Conservation (phyloP, 23 red algal species). For the Chondrus crispus region DNA sequence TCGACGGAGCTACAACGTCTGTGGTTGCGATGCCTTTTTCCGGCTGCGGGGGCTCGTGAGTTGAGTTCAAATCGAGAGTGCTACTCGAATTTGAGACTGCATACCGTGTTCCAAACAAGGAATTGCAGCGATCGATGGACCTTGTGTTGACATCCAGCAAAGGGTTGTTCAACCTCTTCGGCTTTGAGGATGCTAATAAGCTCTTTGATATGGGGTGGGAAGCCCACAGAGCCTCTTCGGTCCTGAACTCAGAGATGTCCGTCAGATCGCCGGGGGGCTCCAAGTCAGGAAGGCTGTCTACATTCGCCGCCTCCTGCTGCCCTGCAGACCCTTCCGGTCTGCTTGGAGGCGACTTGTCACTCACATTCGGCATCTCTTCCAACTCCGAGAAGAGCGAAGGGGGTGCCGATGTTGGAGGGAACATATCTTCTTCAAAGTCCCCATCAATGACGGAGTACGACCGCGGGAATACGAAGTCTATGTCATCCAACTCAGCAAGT, state of each 20-base stretch:
- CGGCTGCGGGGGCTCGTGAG: not conserved
- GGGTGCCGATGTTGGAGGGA: not conserved
- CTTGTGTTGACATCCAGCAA: not conserved
- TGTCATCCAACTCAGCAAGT: not conserved
- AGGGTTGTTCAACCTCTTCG: not conserved
- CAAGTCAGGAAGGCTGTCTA: too few relatives aligned
- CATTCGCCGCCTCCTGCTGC: too few relatives aligned
- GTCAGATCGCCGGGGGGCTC: too few relatives aligned
- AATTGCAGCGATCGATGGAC: not conserved
- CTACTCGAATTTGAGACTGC: not conserved
- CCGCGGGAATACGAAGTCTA: not conserved
- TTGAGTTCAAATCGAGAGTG: not conserved
- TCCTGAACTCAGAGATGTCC: too few relatives aligned
- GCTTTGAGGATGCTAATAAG: too few relatives aligned
- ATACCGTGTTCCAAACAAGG: not conserved
- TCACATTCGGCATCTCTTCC: too few relatives aligned
- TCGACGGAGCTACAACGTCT: not conserved
- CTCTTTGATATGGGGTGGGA: too few relatives aligned
- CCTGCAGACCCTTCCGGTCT: too few relatives aligned
- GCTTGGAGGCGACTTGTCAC: too few relatives aligned
- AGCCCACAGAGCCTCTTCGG: too few relatives aligned
- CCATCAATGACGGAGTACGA: not conserved
- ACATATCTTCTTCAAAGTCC: not conserved
- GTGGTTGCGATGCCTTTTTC: slow-evolving; percentile 25
- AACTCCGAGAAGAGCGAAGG: not conserved